Evolutionary conservation across 2,329 filamentous ascomycete genomes (phyloP), one percentile per base, ranked within the genome.

Genomic region (Pestalotiopsis fici): DNA sequence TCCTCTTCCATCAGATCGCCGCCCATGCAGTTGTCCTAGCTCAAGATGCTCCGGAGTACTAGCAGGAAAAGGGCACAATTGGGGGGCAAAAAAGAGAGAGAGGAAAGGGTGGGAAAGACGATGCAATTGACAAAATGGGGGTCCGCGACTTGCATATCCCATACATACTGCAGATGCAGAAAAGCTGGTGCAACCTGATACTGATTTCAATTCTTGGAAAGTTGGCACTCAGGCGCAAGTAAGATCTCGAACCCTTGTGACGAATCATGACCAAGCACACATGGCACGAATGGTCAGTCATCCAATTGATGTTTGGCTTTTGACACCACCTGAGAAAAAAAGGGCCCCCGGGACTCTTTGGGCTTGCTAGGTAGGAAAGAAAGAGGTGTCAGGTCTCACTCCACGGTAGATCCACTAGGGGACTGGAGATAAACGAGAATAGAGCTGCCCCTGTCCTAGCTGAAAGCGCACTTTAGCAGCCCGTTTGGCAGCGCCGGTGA

Each of bases 401-500:
- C 39, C 21, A 21, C 21, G 59, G 35, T 37, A 62, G 59, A 62
- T 62, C 59, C 59, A 62, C 37, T 23, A 35, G 59, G 25, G 59
- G 21, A 62, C 35, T 62, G 59, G 31, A 62, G 59, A 62, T 62
- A 62, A 62, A 62, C 59, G 59, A 62, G 43, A 50, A 43, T 25
- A 62, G 31, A 31, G n/a, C 31, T 12, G 59, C 59, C 37, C 59
- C 59, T 62, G 59, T n/a, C 57, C 57, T 57, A 57, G 55, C 55
- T 57, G 27, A 57, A 31, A 23, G 3, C 12, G 55, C 55, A 50
- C 18, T 50, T n/a, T 18, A 50, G 43, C n/a, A 50, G 43, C 43
- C 43, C 43, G 43, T 50, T 50, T 50, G 43, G 43, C 43, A 50
- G 43, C 43, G 43, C 43, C 43, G 43, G 21, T 21, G 31, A 35